Evolutionary conservation across 2,329 filamentous ascomycete genomes (phyloP), one percentile per base, ranked within the genome.

Genomic region (Byssochlamys sp.): DNA sequence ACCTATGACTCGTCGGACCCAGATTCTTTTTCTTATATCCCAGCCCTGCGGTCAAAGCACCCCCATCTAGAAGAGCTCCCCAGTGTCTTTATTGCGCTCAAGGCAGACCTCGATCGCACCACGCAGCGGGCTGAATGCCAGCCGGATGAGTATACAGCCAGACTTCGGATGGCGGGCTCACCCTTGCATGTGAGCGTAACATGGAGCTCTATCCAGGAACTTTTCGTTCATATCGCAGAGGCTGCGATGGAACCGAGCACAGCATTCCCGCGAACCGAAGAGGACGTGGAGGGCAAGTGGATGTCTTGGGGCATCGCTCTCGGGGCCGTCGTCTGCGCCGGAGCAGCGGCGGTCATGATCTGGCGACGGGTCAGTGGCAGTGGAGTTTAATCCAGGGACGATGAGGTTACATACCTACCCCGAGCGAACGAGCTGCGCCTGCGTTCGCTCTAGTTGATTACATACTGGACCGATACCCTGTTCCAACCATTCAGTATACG

Each of bases 1-100:
- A 87, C 90, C 0, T 99, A 97, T 75, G 94, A 99, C 76, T 97
- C 92, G 1, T 95, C 91, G 1, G 91, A 99, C 61, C 92, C 94
- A 0, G 91, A 97, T 72, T 96, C 90, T 3, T 99, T 99, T 72
- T 85, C 88, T 1, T 91, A 97, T 68, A 90, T 99, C 55, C 88
- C 92, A 39, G 83, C 88, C 19, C 79, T 96, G 53, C 86, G 91
- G 50, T 81, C 84, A 57, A 88, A 86, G 66, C 88, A 92, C 64
- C 85, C 90, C 0, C 87, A 94, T 57, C 81, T 99, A 2, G 89
- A 95, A 69, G 86, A 90, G n/a, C 78, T 99, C 28, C 94, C 94
- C 0, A 87, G 90, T 7, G 87, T 99, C 6, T 99, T 95, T 70
- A 90, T 90, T 1, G 94, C 92, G 0, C 79, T 97, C 59, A 99